These are phyloP conservation scores for Microthyrium microscopicum DNA, from an alignment of 2,329 filamentous ascomycete species.

Conservation along the genomic window DNA sequence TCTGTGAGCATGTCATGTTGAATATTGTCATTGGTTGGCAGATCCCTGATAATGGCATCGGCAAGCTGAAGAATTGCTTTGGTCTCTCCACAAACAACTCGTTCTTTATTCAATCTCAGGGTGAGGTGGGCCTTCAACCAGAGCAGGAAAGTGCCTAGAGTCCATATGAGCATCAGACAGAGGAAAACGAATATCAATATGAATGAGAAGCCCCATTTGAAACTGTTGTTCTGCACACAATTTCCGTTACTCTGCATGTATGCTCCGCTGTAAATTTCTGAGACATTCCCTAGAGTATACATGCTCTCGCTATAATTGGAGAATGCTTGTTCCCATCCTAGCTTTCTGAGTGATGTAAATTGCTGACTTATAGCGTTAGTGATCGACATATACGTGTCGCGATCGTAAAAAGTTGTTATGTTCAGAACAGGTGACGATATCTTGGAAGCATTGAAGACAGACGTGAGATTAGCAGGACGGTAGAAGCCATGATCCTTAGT, in stretches of 20 bases:
- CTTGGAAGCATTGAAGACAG: background rate
- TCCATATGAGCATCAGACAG: slow-evolving; percentile 11
- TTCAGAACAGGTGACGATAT: background rate
- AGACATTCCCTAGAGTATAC: background rate
- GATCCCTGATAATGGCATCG: slow-evolving; percentile 10
- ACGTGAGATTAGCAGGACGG: background rate
- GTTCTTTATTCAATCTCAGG: slow-evolving; percentile 7
- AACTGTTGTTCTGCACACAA: slow-evolving; percentile 7
- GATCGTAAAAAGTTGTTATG: slow-evolving; percentile 1
- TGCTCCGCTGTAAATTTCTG: background rate
- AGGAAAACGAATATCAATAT: slow-evolving; percentile 12
- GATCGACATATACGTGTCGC: background rate
- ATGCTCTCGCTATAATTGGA: background rate
- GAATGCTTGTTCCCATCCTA: background rate
- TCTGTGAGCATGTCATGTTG: background rate
- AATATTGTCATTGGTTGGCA: slow-evolving; percentile 2
- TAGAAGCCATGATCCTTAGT: background rate
- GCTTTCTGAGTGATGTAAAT: background rate
- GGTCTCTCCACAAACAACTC: slow-evolving; percentile 10
- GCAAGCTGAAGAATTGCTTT: slow-evolving; percentile 14
- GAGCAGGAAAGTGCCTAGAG: slow-evolving; percentile 11
- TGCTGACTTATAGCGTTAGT: background rate
- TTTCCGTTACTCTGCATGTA: slow-evolving; percentile 4
- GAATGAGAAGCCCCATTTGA: slow-evolving; percentile 15
- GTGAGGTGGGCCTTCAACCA: slow-evolving; percentile 9